phyloP scores from a whole-genome alignment of 192 early-diverging fungal genomes.

The Coemansia sp. region DNA sequence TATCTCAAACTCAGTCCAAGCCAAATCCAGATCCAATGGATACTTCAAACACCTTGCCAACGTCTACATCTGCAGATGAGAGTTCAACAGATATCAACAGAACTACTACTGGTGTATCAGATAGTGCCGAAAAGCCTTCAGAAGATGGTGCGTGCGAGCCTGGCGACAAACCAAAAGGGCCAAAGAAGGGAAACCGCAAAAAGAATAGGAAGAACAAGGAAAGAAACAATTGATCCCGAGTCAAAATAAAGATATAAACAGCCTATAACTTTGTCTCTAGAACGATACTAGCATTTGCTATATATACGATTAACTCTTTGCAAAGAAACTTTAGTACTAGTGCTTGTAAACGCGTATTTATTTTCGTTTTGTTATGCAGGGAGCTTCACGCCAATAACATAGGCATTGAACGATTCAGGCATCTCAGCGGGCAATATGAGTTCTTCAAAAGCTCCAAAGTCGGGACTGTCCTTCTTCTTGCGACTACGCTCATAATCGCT shows the following conservation, averaged over 20 bases:
- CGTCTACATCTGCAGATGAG: not conserved
- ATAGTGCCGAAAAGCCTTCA: not conserved
- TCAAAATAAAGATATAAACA: not conserved
- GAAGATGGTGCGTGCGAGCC: not conserved
- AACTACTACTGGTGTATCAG: not conserved
- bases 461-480: not conserved
- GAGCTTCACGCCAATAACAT: constrained; percentile 31
- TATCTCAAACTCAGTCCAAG: not conserved
- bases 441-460: constrained; percentile 24
- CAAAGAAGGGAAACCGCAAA: constrained; percentile 33
- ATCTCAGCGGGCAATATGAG: constrained; percentile 12
- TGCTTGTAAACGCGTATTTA: not conserved
- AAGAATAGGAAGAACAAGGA: constrained; percentile 31
- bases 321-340: no score
- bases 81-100: not conserved
- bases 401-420: constrained; percentile 26
- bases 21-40: not conserved
- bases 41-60: not conserved
- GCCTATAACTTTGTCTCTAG: not conserved
- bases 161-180: not conserved
- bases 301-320: no score
- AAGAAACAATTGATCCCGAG: constrained; percentile 9
- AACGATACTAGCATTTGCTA: not conserved
- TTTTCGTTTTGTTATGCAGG: not conserved
- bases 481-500: not conserved